These are phyloP conservation scores for Umbelopsis sp. DNA, from an alignment of 192 early-diverging fungal genomes.

Conservation along the genomic window DNA sequence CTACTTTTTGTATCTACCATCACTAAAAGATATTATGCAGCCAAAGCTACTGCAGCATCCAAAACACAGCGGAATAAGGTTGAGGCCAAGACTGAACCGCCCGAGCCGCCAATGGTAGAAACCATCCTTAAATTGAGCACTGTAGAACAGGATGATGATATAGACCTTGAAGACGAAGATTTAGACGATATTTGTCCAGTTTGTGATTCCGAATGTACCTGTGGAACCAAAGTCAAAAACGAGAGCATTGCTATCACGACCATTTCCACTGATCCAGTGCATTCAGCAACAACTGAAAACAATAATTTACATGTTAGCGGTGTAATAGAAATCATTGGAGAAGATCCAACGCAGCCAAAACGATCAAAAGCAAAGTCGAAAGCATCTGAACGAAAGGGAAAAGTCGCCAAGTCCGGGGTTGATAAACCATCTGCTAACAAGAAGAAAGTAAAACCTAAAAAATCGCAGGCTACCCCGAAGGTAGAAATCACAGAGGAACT, in stretches of 20 bases:
- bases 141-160: slow-evolving; percentile 37
- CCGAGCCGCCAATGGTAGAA: slow-evolving; percentile 13
- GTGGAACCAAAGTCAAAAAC: slow-evolving; percentile 31
- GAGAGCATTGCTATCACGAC: neutral
- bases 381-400: neutral
- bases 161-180: slow-evolving; percentile 44
- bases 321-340: neutral
- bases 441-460: neutral
- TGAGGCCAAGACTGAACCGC: neutral
- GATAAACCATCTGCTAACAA: neutral
- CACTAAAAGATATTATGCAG: neutral
- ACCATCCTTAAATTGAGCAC: neutral
- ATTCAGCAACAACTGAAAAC: neutral
- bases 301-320: neutral
- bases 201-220: slow-evolving; percentile 57
- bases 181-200: slow-evolving; percentile 58
- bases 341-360: slow-evolving; percentile 4
- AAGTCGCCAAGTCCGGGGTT: neutral
- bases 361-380: neutral
- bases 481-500: slow-evolving; percentile 16
- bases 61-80: slow-evolving; percentile 18
- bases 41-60: slow-evolving; percentile 10
- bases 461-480: slow-evolving; percentile 24
- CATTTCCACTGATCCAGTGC: neutral
- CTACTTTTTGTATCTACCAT: neutral